Base-by-base conservation (phyloP, 2,329 filamentous ascomycete genomes). In the Clarireedia paspali region DNA sequence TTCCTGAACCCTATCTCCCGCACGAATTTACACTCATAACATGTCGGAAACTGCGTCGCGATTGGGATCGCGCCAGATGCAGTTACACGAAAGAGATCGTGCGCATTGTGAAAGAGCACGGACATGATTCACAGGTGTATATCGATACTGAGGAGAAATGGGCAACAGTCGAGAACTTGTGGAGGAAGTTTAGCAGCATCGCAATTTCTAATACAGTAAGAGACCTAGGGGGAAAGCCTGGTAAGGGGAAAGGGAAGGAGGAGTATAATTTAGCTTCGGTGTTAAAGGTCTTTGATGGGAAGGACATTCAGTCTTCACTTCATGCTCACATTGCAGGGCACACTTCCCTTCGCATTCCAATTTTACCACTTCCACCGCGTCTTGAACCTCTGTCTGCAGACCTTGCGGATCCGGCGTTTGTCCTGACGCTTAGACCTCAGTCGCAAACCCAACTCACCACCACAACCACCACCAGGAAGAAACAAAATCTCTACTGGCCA, bases 41-140 rank as follows among this genome's bases (percentile, higher is more conserved):
- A 10, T 51, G 34, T 38, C 23, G 47, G 7, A 39, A 56, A 46
- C 27, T 51, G 26, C 47, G 53, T 10, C 38, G 5, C 6, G 47
- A 56, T 40, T 56, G 47, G 53, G 20, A 56, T 40, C 14, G 26
- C 20, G 47, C 47, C 14, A 27, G 40, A 26, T 47, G 47, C 9
- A 46, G 20, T 12, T n/a, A 47, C 9, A 47, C 20, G 6, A 50
- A 47, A 2, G 15, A 56, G 27, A 2, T 47, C 3, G 15, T 34
- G 23, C 30, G 34, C 4, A 15, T 47, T 2, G 27, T 50, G 9
- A 44, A 50, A 9, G 4, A 46, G n/a, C 9, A 34, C 20, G 47
- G 40, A n/a, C n/a, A 45, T 20, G 4, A 20, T 7, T 51, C 30
- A 2, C 26, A 56, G n/a, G 20, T 26, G 2, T 56, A 51, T 30